Evolutionary conservation across 805 yeast genomes (phyloP), one percentile per base, ranked within the genome.

Genomic region (Dipodascus albidus): DNA sequence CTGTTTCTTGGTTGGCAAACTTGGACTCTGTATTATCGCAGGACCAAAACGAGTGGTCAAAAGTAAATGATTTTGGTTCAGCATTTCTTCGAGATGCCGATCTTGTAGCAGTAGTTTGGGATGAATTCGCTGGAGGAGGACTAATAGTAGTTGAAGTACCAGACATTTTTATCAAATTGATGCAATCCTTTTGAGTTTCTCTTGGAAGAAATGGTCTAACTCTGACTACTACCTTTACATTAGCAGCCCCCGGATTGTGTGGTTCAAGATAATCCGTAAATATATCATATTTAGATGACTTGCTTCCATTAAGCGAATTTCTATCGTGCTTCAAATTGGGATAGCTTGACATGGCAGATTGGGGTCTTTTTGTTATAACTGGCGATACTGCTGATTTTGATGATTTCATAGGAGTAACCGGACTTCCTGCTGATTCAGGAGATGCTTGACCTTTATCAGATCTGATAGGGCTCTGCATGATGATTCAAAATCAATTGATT

Each of bases 31-130:
- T 17, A 0, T 62, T 42, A 42, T 71, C 70, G 44, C 67, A 67
- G 1, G 84, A 79, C 74, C 78, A 74, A 47, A 83, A 65, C 8
- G 79, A 72, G 19, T 70, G 70, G 58, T 82, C 83, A 60, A 81
- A 81, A 2, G 60, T 61, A 64, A 80, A 81, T 27, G 57, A 54
- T 55, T 69, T 75, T 22, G 53, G 71, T 62, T 49, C 63, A 53
- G 48, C 59, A 54, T 14, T 71, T 66, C 50, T 61, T 60, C 50
- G 53, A 22, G 50, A 51, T 4, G 44, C 44, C n/a, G 44, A 4
- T 14, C 44, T 14, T 53, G 50, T 54, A 33, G 52, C 56, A 52
- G 49, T 53, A 50, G 19, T 56, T 49, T 23, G 33, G 48, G 54
- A 6, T 3, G 38, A 52, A 48, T 56, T 38, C 14, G 55, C 51